Evolutionary conservation across 208 protist genomes (phyloP).

Genomic region (Wallacemonas sp.): DNA sequence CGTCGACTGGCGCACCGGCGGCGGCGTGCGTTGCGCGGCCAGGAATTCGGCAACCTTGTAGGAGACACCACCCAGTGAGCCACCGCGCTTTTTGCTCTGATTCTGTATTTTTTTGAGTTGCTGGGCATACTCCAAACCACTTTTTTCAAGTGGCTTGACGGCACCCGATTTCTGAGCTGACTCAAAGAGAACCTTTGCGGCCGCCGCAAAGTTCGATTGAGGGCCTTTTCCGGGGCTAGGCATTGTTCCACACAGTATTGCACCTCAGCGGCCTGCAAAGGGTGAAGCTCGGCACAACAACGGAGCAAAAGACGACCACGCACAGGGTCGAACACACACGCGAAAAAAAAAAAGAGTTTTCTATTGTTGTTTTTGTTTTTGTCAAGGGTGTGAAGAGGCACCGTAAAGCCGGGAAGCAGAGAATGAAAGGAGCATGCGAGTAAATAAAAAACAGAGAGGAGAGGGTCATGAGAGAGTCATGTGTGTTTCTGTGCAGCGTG

Average conservation of each 20-base stretch:
- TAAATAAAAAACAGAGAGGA: no score
- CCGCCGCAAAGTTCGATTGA: conserved; percentile 62
- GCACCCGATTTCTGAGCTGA: conserved; percentile 81
- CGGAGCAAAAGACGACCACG: no score
- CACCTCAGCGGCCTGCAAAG: no score
- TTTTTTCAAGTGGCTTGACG: conserved; percentile 64
- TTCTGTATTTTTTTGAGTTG: conserved; percentile 81
- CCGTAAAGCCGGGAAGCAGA: no score
- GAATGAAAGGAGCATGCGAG: no score
- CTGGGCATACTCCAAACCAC: conserved; percentile 59
- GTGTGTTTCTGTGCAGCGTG: no score
- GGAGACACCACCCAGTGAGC: conserved; percentile 77
- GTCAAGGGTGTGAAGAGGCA: no score
- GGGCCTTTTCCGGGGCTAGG: conserved; percentile 9
- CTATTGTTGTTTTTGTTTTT: no score
- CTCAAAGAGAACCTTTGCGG: conserved; percentile 82
- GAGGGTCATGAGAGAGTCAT: no score
- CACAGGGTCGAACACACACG: no score
- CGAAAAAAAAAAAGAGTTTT: no score
- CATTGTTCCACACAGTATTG: background rate
- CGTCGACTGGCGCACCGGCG: conserved; percentile 4
- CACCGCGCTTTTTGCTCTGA: conserved; percentile 76
- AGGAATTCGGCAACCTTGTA: conserved; percentile 89
- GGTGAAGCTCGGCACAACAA: no score
- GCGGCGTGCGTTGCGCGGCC: conserved; percentile 50